phyloP scores from a whole-genome alignment of 1,139 yeast genomes.

The Casaregolazyma suthepensis region DNA sequence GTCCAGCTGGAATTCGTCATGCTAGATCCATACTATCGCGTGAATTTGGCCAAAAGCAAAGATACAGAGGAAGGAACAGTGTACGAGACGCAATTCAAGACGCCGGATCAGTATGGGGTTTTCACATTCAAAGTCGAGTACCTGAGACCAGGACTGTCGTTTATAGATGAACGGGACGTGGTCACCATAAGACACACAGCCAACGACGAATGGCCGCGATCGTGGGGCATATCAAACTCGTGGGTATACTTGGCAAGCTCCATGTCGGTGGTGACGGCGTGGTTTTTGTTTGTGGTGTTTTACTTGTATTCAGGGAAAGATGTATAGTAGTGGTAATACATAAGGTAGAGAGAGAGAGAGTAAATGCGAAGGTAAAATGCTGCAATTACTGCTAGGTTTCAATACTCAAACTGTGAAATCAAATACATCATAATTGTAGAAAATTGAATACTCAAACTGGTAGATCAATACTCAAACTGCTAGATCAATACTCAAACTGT shows the following conservation, averaged over 20 bases:
- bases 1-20: slow-evolving; percentile 80
- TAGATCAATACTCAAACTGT: too few species aligned
- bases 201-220: slow-evolving; percentile 89
- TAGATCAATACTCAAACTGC: too few species aligned
- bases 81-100: slow-evolving; percentile 52
- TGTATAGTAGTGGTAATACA: too few species aligned
- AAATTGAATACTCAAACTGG: too few species aligned
- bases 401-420: too few species aligned
- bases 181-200: slow-evolving; percentile 92
- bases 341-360: too few species aligned
- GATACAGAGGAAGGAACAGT: slow-evolving; percentile 32
- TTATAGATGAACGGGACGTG: slow-evolving; percentile 56
- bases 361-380: too few species aligned
- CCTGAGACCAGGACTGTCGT: slow-evolving; percentile 72
- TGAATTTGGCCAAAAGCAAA: slow-evolving; percentile 37
- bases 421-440: too few species aligned
- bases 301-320: slow-evolving; percentile 42
- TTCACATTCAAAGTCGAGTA: slow-evolving; percentile 81
- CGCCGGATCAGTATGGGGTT: slow-evolving; percentile 97
- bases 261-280: slow-evolving; percentile 59
- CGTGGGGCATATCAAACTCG: slow-evolving; percentile 88
- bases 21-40: slow-evolving; percentile 93
- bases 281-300: slow-evolving; percentile 67
- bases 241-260: slow-evolving; percentile 85
- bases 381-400: too few species aligned